Base-by-base conservation (phyloP, 148 eudicot genomes). In the Cornus controversa region DNA sequence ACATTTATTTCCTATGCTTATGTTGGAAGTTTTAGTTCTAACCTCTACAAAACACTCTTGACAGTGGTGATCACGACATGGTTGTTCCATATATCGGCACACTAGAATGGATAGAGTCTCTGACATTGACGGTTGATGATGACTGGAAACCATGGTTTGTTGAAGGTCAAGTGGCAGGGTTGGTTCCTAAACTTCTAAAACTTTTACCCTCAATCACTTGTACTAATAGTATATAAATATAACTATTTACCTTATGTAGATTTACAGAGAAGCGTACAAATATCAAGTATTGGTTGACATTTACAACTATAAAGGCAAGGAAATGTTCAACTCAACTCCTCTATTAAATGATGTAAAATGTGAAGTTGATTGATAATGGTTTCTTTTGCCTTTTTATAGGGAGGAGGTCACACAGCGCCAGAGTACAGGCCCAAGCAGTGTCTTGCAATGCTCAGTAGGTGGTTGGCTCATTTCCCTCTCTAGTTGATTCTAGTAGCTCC, bases 51-150 rank as follows among this genome's bases (percentile, higher is more conserved):
- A 10, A 8, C 9, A n/a, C 16, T n/a, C 13, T 5, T 47, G 28
- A 53, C 76, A 84, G 87, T n/a, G 87, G 87, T 0, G 87, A 84
- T 64, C 87, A 84, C 24, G 87, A 84, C 67, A 36, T 81, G 71
- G 62, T 40, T n/a, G 8, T 78, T 70, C 80, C 87, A 28, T 58
- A 78, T 53, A 8, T 36, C 23, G 69, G 80, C 6, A 84, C 87
- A 0, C n/a, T 6, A 15, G 7, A 60, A 53, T 84, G 87, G 84
- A 78, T 84, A 27, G 2, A 26, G 2, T 6, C 45, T 5, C 62
- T 84, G 7, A 66, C 70, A 1, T 66, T 81, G 11, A 6, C 73
- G 0, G 15, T 75, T 15, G 42, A 29, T 18, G 23, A 60, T 74
- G 72, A 72, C 11, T 84, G 82, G 84, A 42, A 73, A 53, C 82